Percentiles rank a stretch among this genome's conserved stretches.
phyloP scores from a whole-genome alignment of 129 eudicot species.

The Pseudognaphalium luteoalbum region DNA sequence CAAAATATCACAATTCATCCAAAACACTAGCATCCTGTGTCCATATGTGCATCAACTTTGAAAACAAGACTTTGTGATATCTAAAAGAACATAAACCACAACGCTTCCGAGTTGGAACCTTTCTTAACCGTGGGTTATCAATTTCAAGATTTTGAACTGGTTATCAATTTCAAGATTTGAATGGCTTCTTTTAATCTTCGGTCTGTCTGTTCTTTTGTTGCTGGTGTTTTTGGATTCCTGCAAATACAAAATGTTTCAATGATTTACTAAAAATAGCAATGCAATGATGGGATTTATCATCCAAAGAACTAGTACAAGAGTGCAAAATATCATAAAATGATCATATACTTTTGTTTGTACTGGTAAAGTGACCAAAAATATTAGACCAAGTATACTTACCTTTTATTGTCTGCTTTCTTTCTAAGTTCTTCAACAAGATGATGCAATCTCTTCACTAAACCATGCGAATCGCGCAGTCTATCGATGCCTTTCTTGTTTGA shows the following conservation, averaged over 20 bases:
- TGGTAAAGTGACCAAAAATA: background rate
- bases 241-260: conserved; percentile 5
- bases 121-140: conserved; percentile 30
- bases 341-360: too few relatives aligned
- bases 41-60: conserved; percentile 20
- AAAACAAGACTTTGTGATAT: conserved; percentile 11
- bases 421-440: conserved; percentile 73
- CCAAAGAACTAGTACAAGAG: too few relatives aligned
- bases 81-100: background rate
- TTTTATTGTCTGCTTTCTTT: conserved; percentile 65
- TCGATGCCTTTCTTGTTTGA: conserved; percentile 45
- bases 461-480: conserved; percentile 44
- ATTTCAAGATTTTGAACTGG: conserved; percentile 31
- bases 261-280: background rate
- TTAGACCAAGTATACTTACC: conserved; percentile 33
- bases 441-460: conserved; percentile 64
- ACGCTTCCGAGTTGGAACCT: conserved; percentile 26
- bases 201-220: conserved; percentile 45
- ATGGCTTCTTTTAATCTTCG: conserved; percentile 63
- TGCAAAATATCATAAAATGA: too few relatives aligned
- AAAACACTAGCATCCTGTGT: background rate
- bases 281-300: background rate
- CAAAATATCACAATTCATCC: background rate
- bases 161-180: conserved; percentile 45
- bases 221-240: conserved; percentile 44